Conservation (phyloP, 2,329 filamentous ascomycete genomes). For the Aspergillus pseudonomiae region DNA sequence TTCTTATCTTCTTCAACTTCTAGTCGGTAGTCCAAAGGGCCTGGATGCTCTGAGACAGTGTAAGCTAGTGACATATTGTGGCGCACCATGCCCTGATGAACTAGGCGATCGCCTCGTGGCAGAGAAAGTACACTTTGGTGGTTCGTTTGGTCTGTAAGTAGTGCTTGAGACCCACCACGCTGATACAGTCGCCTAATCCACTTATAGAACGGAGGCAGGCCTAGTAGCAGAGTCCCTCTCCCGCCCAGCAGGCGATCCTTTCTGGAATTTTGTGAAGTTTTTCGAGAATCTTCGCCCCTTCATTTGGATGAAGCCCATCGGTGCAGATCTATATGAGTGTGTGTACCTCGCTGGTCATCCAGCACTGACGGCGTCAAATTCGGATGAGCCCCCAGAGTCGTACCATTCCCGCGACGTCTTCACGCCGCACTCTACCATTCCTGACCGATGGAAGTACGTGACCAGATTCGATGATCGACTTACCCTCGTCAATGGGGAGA, state of each 20-base stretch:
- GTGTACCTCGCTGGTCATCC: constrained; percentile 37
- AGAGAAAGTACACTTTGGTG: constrained; percentile 41
- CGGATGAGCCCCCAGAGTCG: constrained; percentile 35
- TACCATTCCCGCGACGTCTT: constrained; percentile 40
- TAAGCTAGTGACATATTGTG: constrained; percentile 45
- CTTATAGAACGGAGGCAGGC: constrained; percentile 47
- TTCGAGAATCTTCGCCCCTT: constrained; percentile 42
- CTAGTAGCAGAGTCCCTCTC: constrained; percentile 47
- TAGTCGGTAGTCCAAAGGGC: constrained; percentile 41
- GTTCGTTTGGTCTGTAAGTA: constrained; percentile 47
- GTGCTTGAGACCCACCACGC: background rate
- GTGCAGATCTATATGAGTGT: constrained; percentile 30
- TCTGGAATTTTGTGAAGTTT: constrained; percentile 49
- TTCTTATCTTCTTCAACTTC: constrained; percentile 46
- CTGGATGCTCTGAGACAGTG: constrained; percentile 40
- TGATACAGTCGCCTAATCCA: constrained; percentile 14
- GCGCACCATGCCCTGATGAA: constrained; percentile 47
- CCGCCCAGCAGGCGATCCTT: constrained; percentile 40
- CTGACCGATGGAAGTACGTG: constrained; percentile 37
- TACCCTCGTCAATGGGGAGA: constrained; percentile 38
- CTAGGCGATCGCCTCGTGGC: constrained; percentile 44
- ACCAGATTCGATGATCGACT: constrained; percentile 37
- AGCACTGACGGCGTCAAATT: constrained; percentile 36
- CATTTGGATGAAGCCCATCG: constrained; percentile 43
- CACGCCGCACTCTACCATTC: constrained; percentile 32